Evolutionary conservation across 83 land plant species (phyloP).

Genomic region (Picea abies): DNA sequence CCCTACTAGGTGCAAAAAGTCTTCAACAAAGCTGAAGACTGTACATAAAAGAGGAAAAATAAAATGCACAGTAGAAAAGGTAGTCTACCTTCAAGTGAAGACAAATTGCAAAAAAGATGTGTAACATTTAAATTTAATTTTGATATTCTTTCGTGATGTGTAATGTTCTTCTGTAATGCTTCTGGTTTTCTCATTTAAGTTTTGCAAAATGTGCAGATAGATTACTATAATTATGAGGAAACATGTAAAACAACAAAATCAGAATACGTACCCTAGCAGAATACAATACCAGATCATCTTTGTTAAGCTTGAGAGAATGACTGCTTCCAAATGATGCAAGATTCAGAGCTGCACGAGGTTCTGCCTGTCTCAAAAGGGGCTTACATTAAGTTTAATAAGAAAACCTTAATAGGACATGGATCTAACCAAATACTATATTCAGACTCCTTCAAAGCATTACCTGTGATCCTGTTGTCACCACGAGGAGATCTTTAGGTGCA

Average conservation of each 20-base stretch:
- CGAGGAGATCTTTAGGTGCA: constrained; percentile 93
- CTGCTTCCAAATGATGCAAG: constrained; percentile 96
- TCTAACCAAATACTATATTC: background rate
- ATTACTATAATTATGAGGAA: background rate
- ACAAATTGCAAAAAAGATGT: background rate
- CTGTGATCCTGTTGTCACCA: constrained; percentile 99
- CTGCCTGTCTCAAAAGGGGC: constrained; percentile 74
- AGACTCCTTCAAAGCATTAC: constrained; percentile 28
- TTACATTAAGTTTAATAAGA: constrained; percentile 1
- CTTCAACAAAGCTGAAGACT: background rate
- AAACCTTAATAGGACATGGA: background rate
- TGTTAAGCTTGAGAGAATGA: constrained; percentile 81
- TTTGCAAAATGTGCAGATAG: background rate
- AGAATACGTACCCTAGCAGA: constrained; percentile 82
- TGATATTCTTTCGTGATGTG: background rate
- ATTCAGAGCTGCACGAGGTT: constrained; percentile 97
- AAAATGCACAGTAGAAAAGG: background rate
- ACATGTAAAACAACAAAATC: background rate
- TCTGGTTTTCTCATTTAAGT: background rate
- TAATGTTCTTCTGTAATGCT: background rate
- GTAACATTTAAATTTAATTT: background rate
- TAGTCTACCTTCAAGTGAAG: background rate
- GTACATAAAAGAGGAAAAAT: background rate
- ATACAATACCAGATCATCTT: constrained; percentile 90
- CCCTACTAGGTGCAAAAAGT: background rate